phyloP scores from a whole-genome alignment of 2,329 filamentous ascomycete species.

The Epichloe baconii region DNA sequence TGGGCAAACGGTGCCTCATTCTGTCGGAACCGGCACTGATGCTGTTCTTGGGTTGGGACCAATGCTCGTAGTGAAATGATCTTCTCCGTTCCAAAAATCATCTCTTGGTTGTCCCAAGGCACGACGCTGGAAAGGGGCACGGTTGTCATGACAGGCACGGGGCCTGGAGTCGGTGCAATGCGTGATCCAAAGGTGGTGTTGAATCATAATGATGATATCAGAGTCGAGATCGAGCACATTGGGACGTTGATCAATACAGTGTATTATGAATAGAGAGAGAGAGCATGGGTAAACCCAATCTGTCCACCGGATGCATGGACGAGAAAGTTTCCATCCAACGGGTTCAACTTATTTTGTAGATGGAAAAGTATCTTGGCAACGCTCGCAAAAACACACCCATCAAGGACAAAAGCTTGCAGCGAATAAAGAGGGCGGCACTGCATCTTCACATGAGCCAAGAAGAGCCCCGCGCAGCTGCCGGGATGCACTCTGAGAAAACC shows the following conservation, averaged over 20 bases:
- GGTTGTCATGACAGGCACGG: constrained; percentile 50
- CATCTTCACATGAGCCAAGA: too few relatives aligned
- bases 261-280: constrained; percentile 17
- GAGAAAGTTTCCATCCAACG: too few relatives aligned
- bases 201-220: constrained; percentile 23
- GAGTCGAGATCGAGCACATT: constrained; percentile 23
- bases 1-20: not conserved
- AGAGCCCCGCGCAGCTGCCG: too few relatives aligned
- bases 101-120: constrained; percentile 44
- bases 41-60: not conserved
- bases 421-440: too few relatives aligned
- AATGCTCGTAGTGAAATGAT: constrained; percentile 32
- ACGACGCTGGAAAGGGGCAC: constrained; percentile 48
- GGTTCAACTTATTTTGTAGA: too few relatives aligned
- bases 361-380: too few relatives aligned
- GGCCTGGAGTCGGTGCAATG: constrained; percentile 26
- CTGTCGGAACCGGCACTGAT: not conserved
- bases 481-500: too few relatives aligned
- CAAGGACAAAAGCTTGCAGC: too few relatives aligned
- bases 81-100: constrained; percentile 41
- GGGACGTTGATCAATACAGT: constrained; percentile 25
- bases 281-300: too few relatives aligned
- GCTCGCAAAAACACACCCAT: too few relatives aligned
- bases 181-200: constrained; percentile 25
- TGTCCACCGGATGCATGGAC: too few relatives aligned